Conservation (phyloP, 768 basidiomycete species). For the Lyophyllum semitale region DNA sequence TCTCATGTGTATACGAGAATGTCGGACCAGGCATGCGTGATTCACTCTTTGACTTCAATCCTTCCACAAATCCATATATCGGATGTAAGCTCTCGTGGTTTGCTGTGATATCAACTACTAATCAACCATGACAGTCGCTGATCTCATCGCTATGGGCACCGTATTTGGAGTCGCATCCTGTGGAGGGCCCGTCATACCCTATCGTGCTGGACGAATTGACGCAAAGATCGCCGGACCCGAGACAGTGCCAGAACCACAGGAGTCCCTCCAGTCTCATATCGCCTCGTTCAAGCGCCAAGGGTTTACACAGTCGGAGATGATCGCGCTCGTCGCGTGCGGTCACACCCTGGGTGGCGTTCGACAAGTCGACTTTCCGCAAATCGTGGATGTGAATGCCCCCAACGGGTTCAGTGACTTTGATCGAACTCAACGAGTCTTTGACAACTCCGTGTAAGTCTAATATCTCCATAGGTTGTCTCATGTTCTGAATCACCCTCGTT, state of each 20-base stretch:
- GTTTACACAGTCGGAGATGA: constrained; percentile 32
- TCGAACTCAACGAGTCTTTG: neutral
- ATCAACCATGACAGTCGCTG: constrained; percentile 24
- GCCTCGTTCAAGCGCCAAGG: constrained; percentile 28
- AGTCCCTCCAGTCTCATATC: constrained; percentile 21
- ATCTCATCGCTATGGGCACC: constrained; percentile 31
- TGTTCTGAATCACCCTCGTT: neutral
- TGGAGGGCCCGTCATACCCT: constrained; percentile 33
- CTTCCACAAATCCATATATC: neutral
- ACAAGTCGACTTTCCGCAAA: constrained; percentile 26
- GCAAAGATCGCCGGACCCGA: neutral
- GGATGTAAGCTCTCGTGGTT: neutral
- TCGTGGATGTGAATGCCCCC: constrained; percentile 3
- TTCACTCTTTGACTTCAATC: neutral
- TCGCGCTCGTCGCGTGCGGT: constrained; percentile 18
- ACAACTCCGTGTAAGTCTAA: constrained; percentile 3
- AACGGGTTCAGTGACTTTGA: neutral
- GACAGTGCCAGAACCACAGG: neutral
- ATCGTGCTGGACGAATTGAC: constrained; percentile 31
- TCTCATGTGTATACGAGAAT: neutral
- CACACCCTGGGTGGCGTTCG: neutral
- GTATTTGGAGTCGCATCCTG: constrained; percentile 28
- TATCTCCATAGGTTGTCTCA: neutral
- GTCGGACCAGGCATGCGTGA: neutral
- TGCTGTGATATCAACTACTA: neutral